Evolutionary conservation across 306 rosid species (phyloP), one percentile per base, ranked within the genome.

Genomic region (Begonia loranthoides): DNA sequence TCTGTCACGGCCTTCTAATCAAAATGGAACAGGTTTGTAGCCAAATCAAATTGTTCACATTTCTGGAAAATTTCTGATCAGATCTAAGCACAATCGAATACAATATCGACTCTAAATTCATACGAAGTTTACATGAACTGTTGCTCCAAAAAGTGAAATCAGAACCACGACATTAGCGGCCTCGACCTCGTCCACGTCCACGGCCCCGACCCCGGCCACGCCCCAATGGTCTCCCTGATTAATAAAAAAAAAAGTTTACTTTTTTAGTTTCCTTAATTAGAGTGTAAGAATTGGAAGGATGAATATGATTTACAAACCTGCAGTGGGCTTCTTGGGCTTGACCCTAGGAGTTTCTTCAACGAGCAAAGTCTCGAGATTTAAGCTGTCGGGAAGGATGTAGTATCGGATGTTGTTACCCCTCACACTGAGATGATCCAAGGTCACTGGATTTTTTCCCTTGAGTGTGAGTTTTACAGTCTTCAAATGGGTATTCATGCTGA

Each of bases 321-420:
- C 97, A 71, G 95, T 81, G 45, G 95, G 87, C 73, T 84, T 89
- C 81, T 84, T 89, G 58, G 97, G 97, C 73, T 89, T 89, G 72
- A 89, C 86, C 69, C 95, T 71, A 11, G 97, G 95, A 7, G 84
- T 64, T 71, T 80, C 88, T 66, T 80, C 88, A 16, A 80, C 84
- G 13, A 80, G 76, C 61, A 80, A 62, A 50, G 88, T 80, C 77
- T 81, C 89, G 17, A 81, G 81, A 72, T 81, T 81, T 74, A 80
- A 59, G 73, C 83, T 76, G 68, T 80, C 88, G 3, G 88, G 88
- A 38, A 80, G 88, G 56, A 77, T 81, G 44, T 88, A 84, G 56
- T 88, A 88, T 12, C 97, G 81, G 44, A 88, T 88, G 49, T 79
- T 84, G 84, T 81, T 84, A 46, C 97, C 97, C 78, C 95, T 84